Conservation (phyloP, 2,329 filamentous ascomycete species). For the Dothistroma pini region DNA sequence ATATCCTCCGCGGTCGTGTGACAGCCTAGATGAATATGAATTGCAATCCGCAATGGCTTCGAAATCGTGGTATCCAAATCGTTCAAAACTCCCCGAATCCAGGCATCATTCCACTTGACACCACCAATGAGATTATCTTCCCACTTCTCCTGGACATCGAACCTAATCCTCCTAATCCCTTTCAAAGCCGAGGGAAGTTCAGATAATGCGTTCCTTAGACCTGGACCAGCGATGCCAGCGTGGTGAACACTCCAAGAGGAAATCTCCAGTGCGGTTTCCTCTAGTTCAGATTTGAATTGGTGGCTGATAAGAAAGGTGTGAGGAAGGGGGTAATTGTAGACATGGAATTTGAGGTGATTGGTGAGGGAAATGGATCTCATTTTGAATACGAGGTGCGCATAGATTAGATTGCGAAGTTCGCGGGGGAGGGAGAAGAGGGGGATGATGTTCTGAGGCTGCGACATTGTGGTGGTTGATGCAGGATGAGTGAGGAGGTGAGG, state of each 20-base stretch:
- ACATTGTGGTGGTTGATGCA: neutral
- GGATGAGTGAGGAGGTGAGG: too few species aligned
- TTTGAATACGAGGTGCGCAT: constrained; percentile 3
- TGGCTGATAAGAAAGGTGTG: constrained; percentile 8
- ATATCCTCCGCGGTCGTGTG: neutral
- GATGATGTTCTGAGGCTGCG: neutral
- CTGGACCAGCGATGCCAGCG: neutral
- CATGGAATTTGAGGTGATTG: constrained; percentile 2
- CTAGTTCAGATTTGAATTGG: constrained; percentile 9
- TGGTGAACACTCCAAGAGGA: constrained; percentile 6
- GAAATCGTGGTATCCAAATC: neutral
- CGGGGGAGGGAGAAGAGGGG: constrained; percentile 11
- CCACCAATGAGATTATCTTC: too few species aligned
- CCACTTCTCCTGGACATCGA: too few species aligned
- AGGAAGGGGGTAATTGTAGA: neutral
- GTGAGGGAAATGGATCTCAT: neutral
- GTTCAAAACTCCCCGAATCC: too few species aligned
- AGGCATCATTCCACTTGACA: too few species aligned
- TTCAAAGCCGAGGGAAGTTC: too few species aligned
- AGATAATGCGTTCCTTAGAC: too few species aligned
- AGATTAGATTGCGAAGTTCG: constrained; percentile 16
- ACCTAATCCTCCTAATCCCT: too few species aligned
- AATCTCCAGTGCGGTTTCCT: neutral
- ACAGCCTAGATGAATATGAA: constrained; percentile 5
- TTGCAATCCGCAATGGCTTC: neutral